A percentile compares a stretch with the other conserved stretches of the same genome.
Evolutionary conservation across 164 flowering plant genomes (phyloP).

Genomic region (Magnolia kwangsiensis): DNA sequence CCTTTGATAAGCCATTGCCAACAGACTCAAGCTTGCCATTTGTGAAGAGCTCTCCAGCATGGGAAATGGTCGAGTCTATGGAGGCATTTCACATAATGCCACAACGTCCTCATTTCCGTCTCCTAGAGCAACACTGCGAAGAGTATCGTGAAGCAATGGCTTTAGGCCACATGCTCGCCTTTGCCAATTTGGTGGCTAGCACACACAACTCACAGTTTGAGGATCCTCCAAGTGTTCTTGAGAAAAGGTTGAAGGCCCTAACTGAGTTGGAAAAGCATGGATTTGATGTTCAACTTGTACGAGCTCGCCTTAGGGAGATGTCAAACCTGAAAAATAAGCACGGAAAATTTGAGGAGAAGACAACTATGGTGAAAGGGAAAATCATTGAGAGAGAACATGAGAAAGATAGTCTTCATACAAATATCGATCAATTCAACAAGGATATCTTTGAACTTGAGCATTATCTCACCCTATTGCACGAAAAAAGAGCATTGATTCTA

Average conservation of each 20-base stretch:
- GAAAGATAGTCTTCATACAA: not conserved
- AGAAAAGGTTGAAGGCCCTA: not conserved
- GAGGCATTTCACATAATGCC: not conserved
- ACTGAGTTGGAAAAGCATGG: slow-evolving; percentile 3
- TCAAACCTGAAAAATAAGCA: not conserved
- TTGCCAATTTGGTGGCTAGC: slow-evolving; percentile 1
- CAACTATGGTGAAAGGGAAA: not conserved
- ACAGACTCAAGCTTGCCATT: not conserved
- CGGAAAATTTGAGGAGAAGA: not conserved
- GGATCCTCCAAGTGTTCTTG: slow-evolving; percentile 1
- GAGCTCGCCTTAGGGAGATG: not conserved
- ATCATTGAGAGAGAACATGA: not conserved
- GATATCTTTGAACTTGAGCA: not conserved
- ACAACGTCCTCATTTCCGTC: slow-evolving; percentile 2
- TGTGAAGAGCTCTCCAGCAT: slow-evolving; percentile 3
- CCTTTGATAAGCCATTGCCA: not conserved
- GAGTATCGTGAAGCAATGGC: slow-evolving; percentile 10
- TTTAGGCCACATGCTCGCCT: slow-evolving; percentile 4
- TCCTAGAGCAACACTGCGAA: not conserved
- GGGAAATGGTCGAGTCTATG: not conserved
- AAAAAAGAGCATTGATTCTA: not conserved
- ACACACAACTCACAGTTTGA: not conserved
- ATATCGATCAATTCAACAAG: not conserved
- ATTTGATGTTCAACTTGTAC: not conserved
- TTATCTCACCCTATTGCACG: not conserved